Evolutionary conservation across 2,329 filamentous ascomycete genomes (phyloP).

Genomic region (Verticillium dahliae): DNA sequence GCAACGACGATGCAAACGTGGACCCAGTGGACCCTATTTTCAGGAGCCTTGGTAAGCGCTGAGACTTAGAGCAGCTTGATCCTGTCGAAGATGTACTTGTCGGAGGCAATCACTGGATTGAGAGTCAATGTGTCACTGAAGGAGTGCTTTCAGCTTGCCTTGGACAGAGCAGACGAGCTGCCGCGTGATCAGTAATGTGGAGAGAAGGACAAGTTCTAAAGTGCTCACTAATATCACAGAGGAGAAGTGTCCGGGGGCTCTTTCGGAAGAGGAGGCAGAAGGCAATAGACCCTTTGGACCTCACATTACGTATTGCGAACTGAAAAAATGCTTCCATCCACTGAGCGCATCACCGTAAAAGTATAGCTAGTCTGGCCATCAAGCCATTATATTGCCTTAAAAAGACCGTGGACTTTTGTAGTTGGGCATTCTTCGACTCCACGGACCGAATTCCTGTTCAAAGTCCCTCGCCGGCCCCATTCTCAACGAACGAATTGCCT

Average conservation of each 20-base stretch:
- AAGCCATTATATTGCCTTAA: too few species aligned
- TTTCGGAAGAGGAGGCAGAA: too few species aligned
- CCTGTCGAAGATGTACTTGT: conserved; percentile 14
- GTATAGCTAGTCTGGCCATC: too few species aligned
- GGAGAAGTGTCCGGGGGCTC: conserved; percentile 7
- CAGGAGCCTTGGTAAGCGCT: conserved; percentile 17
- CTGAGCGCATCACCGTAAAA: too few species aligned
- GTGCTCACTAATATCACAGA: background rate
- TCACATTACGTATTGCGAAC: too few species aligned
- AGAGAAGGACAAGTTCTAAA: background rate
- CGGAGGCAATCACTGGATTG: background rate
- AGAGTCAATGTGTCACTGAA: background rate
- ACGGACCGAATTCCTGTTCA: too few species aligned
- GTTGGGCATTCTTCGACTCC: too few species aligned
- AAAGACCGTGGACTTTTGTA: too few species aligned
- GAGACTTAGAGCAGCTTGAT: conserved; percentile 23
- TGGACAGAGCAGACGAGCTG: background rate
- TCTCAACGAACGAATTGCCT: too few species aligned
- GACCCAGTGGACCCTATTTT: conserved; percentile 24
- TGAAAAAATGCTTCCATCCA: too few species aligned
- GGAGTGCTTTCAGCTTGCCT: background rate
- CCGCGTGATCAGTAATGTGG: background rate
- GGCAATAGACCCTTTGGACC: too few species aligned
- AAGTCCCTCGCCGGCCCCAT: too few species aligned
- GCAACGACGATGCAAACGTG: conserved; percentile 21